phyloP scores from a whole-genome alignment of 2,329 filamentous ascomycete species.

The Pseudogymnoascus sp. region DNA sequence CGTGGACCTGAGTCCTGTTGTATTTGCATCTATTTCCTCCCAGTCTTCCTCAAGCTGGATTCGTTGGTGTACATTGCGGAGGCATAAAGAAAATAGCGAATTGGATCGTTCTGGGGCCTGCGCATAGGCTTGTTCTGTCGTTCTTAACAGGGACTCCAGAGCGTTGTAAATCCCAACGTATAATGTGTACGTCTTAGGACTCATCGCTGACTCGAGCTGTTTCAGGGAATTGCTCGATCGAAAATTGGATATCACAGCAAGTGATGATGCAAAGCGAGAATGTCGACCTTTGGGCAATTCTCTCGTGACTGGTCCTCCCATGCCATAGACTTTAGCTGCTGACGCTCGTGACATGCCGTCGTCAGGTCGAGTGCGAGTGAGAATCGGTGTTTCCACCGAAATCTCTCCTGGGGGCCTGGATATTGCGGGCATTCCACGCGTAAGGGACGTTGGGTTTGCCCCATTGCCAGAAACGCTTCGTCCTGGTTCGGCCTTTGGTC shows the following conservation, averaged over 20 bases:
- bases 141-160: slow-evolving; percentile 38
- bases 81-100: slow-evolving; percentile 43
- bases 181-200: slow-evolving; percentile 25
- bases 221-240: background rate
- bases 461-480: background rate
- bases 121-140: slow-evolving; percentile 15
- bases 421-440: background rate
- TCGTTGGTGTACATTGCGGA: slow-evolving; percentile 42
- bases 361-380: slow-evolving; percentile 18
- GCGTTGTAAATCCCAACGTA: slow-evolving; percentile 40
- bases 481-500: background rate
- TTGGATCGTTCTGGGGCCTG: background rate
- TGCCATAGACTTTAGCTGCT: background rate
- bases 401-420: slow-evolving; percentile 23
- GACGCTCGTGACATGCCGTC: background rate
- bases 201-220: background rate
- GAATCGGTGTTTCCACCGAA: slow-evolving; percentile 26
- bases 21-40: slow-evolving; percentile 33
- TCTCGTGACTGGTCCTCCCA: background rate
- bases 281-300: background rate
- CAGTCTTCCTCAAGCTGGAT: slow-evolving; percentile 39
- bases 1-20: slow-evolving; percentile 29
- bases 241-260: background rate
- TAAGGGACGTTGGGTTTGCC: background rate
- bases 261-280: background rate